Percentiles rank a stretch among this genome's conserved stretches.
These are phyloP conservation scores for Oldenlandia corymbosa DNA, from an alignment of 257 asterid genomes.

Conservation along the genomic window DNA sequence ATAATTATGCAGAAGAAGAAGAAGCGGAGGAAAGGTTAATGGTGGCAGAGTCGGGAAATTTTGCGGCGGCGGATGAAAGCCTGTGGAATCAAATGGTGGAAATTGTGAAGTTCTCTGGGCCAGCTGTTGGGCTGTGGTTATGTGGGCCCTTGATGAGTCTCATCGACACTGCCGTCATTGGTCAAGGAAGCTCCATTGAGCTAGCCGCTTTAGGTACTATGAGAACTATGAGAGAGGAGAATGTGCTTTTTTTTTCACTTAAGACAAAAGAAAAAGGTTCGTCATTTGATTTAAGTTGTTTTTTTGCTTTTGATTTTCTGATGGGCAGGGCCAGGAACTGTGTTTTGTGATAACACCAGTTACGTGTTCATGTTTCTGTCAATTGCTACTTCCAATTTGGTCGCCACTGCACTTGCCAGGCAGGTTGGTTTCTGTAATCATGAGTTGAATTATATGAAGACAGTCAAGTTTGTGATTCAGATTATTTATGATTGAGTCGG, in stretches of 20 bases:
- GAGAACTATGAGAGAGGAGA: no score
- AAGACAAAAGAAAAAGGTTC: background rate
- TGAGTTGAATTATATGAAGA: background rate
- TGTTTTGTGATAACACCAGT: conserved; percentile 74
- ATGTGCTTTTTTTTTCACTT: no score
- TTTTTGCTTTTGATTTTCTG: background rate
- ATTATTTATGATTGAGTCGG: background rate
- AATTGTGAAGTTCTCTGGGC: conserved; percentile 91
- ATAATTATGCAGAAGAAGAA: conserved; percentile 27
- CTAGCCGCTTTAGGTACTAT: conserved; percentile 98
- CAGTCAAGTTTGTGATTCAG: background rate
- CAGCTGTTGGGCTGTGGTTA: conserved; percentile 90
- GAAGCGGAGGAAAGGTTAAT: conserved; percentile 21
- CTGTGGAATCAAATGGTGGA: conserved; percentile 70
- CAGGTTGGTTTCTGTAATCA: conserved; percentile 36
- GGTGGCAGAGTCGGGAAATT: conserved; percentile 30
- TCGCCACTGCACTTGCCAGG: conserved; percentile 85
- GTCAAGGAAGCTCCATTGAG: conserved; percentile 86
- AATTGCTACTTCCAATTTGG: conserved; percentile 92
- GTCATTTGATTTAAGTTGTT: background rate
- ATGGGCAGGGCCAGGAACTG: conserved; percentile 92
- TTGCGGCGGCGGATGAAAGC: conserved; percentile 48
- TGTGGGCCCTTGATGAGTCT: conserved; percentile 96
- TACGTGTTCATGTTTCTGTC: conserved; percentile 93
- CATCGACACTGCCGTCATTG: conserved; percentile 89